A percentile compares a stretch with the other conserved stretches of the same genome.
Evolutionary conservation across 495 filamentous ascomycete species (phyloP).

Genomic region (Tuber aestivum): DNA sequence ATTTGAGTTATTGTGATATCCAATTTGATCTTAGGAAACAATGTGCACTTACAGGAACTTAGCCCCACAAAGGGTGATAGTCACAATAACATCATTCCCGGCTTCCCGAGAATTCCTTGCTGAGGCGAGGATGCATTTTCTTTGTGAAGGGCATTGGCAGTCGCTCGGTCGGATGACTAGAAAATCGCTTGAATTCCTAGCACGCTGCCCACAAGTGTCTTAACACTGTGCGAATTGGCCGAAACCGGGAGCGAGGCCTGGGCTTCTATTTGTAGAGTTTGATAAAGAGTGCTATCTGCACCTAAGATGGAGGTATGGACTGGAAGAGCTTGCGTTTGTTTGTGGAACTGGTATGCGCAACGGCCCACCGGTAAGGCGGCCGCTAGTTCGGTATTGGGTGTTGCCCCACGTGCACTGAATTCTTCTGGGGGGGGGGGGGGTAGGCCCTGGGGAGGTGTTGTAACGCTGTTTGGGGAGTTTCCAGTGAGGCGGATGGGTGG

Average conservation of each 20-base stretch:
- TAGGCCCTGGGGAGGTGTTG: constrained; percentile 43
- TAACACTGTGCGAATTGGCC: constrained; percentile 11
- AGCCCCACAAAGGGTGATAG: no score
- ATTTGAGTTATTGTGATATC: no score
- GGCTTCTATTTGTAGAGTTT: constrained; percentile 75
- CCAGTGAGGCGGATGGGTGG: constrained; percentile 47
- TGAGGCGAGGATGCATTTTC: no score
- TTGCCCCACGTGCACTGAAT: constrained; percentile 79
- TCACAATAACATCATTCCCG: no score
- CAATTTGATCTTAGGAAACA: no score
- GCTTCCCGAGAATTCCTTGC: no score
- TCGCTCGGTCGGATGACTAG: constrained; percentile 60
- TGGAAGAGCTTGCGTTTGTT: constrained; percentile 66
- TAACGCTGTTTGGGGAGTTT: constrained; percentile 45
- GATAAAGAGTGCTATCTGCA: constrained; percentile 53
- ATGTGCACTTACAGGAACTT: no score
- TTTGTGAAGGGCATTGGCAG: constrained; percentile 57
- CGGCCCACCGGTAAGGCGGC: constrained; percentile 50
- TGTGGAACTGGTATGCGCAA: constrained; percentile 32
- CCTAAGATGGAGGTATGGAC: constrained; percentile 52
- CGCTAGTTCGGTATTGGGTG: constrained; percentile 57
- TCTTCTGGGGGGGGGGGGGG: constrained; percentile 53
- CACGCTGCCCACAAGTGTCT: constrained; percentile 59
- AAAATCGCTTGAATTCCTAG: constrained; percentile 54
- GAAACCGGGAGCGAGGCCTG: constrained; percentile 44